Conservation (phyloP, 768 basidiomycete species). For the Termitomyces sp. region DNA sequence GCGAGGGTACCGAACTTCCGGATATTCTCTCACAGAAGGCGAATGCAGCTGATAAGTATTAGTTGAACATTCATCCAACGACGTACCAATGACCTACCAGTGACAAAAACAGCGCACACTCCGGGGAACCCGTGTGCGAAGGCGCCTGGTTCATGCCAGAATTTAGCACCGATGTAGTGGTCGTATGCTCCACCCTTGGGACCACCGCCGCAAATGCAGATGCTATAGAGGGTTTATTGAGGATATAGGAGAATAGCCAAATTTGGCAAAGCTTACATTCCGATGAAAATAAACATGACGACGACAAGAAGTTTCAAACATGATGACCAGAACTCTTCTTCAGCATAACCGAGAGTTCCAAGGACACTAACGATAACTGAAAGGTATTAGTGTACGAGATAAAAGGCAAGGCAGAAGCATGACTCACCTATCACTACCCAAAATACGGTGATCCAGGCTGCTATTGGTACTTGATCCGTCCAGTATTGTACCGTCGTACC, state of each 20-base stretch:
- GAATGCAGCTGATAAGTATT: constrained; percentile 26
- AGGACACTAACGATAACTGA: constrained; percentile 34
- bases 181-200: constrained; percentile 29
- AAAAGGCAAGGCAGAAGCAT: not conserved
- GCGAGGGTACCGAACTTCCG: not conserved
- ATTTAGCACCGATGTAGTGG: constrained; percentile 31
- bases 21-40: constrained; percentile 25
- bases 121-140: constrained; percentile 43
- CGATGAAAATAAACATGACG: constrained; percentile 41
- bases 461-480: constrained; percentile 32
- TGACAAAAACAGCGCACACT: constrained; percentile 41
- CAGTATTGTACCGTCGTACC: constrained; percentile 40
- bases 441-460: constrained; percentile 41
- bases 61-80: not conserved
- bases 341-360: constrained; percentile 41
- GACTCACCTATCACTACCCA: constrained; percentile 32
- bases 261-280: constrained; percentile 26
- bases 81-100: constrained; percentile 18
- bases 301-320: constrained; percentile 41
- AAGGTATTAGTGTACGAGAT: not conserved
- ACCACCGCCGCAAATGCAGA: constrained; percentile 39
- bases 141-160: constrained; percentile 33
- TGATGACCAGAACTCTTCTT: constrained; percentile 48
- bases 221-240: constrained; percentile 15
- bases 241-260: not conserved